Percentiles rank a stretch among this genome's conserved stretches.
Evolutionary conservation across 202 grass and related monocot genomes (phyloP).

Genomic region (Cymbopogon flexuosus): DNA sequence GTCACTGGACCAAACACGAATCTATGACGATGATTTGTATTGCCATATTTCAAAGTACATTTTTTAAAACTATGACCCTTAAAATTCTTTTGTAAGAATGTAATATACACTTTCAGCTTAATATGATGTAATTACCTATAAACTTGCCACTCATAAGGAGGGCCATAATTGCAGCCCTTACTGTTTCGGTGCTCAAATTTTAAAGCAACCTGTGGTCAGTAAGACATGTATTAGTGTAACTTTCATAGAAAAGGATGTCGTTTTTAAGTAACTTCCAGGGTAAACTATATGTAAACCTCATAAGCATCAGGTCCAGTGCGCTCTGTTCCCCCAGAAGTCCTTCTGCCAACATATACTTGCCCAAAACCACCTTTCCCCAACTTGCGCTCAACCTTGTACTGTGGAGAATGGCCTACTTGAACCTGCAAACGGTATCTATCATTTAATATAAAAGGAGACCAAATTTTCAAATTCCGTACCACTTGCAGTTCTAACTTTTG

Average conservation of each 20-base stretch:
- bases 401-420: conserved; percentile 93
- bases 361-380: conserved; percentile 99
- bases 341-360: conserved; percentile 96
- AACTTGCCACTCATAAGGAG: conserved; percentile 98
- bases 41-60: not conserved
- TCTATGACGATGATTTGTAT: not conserved
- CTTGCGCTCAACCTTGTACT: conserved; percentile 92
- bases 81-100: conserved; percentile 2
- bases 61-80: conserved; percentile 10
- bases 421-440: conserved; percentile 44
- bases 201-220: conserved; percentile 66
- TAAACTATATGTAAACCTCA: conserved; percentile 54
- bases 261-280: not conserved
- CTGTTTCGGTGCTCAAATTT: conserved; percentile 99
- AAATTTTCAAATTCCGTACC: not conserved
- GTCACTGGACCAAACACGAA: not conserved
- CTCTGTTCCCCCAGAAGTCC: conserved; percentile 78
- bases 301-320: conserved; percentile 80
- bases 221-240: conserved; percentile 15
- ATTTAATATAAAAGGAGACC: not conserved
- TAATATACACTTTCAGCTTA: conserved; percentile 16
- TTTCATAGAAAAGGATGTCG: not conserved
- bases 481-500: conserved; percentile 4
- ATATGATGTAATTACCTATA: conserved; percentile 64
- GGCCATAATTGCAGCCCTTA: conserved; percentile 94